Evolutionary conservation across 2,329 filamentous ascomycete genomes (phyloP).

Genomic region (Trichoderma citrinoviride): DNA sequence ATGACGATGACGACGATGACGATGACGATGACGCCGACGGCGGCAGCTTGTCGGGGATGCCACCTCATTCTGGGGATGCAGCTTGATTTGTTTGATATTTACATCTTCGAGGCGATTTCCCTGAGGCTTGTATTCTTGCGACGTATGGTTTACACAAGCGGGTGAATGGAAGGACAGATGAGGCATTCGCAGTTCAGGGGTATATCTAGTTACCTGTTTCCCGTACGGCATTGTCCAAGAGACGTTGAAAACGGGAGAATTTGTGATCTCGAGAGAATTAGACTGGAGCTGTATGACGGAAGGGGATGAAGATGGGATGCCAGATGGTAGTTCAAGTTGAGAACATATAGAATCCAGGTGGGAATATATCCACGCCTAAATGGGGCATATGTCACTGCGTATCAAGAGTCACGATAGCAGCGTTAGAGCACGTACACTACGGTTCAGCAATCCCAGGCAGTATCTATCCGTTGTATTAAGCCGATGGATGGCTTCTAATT

Average conservation of each 20-base stretch:
- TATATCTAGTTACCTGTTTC: too few relatives aligned
- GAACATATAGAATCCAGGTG: too few relatives aligned
- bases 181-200: neutral
- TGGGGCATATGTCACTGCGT: too few relatives aligned
- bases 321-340: neutral
- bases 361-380: too few relatives aligned
- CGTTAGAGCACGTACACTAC: neutral
- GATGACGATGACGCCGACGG: conserved; percentile 23
- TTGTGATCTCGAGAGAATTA: too few relatives aligned
- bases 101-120: too few relatives aligned
- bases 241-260: too few relatives aligned
- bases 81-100: neutral
- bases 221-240: too few relatives aligned
- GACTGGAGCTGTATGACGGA: too few relatives aligned
- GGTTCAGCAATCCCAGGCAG: neutral
- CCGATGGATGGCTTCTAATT: neutral
- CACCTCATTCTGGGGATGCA: neutral
- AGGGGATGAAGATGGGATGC: neutral
- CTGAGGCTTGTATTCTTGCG: neutral
- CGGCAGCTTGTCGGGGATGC: conserved; percentile 21
- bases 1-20: conserved; percentile 33
- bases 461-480: neutral
- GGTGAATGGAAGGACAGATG: neutral
- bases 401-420: neutral
- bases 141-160: neutral